phyloP scores from a whole-genome alignment of 805 yeast species.

The Cyberlindnera amylophila region DNA sequence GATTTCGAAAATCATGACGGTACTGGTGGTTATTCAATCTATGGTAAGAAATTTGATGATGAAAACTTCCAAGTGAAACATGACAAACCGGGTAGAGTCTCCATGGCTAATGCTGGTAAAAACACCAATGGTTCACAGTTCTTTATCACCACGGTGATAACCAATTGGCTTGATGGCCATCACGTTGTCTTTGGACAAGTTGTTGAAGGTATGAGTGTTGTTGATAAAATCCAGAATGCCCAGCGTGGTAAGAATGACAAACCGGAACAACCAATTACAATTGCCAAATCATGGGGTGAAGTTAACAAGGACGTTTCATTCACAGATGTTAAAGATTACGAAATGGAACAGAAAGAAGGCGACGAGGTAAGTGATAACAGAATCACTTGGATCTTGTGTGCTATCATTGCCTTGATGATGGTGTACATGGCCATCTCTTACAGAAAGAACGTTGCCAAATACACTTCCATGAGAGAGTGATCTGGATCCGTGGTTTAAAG shows the following conservation, averaged over 20 bases:
- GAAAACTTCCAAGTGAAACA: constrained; percentile 72
- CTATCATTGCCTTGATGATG: constrained; percentile 16
- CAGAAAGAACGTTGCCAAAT: constrained; percentile 15
- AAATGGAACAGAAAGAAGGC: constrained; percentile 12
- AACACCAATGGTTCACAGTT: constrained; percentile 71
- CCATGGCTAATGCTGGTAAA: constrained; percentile 70
- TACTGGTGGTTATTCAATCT: constrained; percentile 76
- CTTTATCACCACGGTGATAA: constrained; percentile 56
- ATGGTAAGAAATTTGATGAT: constrained; percentile 69
- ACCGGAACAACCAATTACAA: constrained; percentile 43
- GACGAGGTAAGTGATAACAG: constrained; percentile 10
- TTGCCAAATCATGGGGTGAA: constrained; percentile 34
- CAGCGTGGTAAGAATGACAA: constrained; percentile 38
- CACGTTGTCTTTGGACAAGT: constrained; percentile 83
- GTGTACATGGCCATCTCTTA: constrained; percentile 19
- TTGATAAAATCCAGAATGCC: constrained; percentile 56
- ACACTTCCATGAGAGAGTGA: constrained; percentile 27
- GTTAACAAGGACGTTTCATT: constrained; percentile 19
- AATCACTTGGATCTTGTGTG: constrained; percentile 17
- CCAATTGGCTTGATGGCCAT: constrained; percentile 47
- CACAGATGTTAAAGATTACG: constrained; percentile 20
- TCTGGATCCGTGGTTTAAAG: no score
- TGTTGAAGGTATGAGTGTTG: constrained; percentile 54
- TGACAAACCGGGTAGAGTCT: constrained; percentile 62
- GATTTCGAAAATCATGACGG: constrained; percentile 67